Conservation (phyloP, 2,329 filamentous ascomycete species). For the Clonostachys byssicola region DNA sequence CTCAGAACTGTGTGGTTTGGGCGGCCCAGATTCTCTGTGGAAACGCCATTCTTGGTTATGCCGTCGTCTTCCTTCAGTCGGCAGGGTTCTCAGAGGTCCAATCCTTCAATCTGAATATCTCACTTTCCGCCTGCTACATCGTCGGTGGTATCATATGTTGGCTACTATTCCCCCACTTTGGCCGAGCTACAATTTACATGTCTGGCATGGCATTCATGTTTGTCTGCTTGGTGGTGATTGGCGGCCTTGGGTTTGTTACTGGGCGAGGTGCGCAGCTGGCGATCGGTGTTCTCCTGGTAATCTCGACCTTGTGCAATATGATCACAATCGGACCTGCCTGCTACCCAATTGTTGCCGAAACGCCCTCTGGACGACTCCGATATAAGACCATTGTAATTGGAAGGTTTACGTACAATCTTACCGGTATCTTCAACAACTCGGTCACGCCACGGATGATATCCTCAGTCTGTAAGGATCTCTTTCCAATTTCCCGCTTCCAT, state of each 20-base stretch:
- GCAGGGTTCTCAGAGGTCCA: conserved; percentile 31
- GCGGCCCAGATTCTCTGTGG: conserved; percentile 29
- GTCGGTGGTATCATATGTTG: conserved; percentile 40
- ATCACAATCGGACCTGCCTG: conserved; percentile 12
- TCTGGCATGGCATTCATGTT: conserved; percentile 43
- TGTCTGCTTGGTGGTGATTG: conserved; percentile 31
- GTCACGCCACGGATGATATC: conserved; percentile 42
- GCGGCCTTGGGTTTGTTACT: conserved; percentile 45
- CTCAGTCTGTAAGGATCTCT: conserved; percentile 9
- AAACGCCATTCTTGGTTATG: conserved; percentile 49
- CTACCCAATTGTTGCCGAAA: conserved; percentile 21
- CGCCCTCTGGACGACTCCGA: conserved; percentile 36
- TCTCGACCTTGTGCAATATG: conserved; percentile 38
- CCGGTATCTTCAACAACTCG: conserved; percentile 39
- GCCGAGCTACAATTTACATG: conserved; percentile 39
- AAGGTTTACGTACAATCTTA: conserved; percentile 40
- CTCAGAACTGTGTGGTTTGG: no score
- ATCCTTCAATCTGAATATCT: conserved; percentile 31
- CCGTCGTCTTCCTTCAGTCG: conserved; percentile 44
- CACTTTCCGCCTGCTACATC: conserved; percentile 35
- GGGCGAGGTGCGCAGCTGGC: conserved; percentile 39
- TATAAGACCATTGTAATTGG: conserved; percentile 41
- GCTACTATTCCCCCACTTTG: conserved; percentile 34
- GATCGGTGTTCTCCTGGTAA: conserved; percentile 39
- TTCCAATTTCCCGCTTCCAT: no score